Percentiles rank a stretch among this genome's conserved stretches.
These are phyloP conservation scores for Cochlearia excelsa DNA, from an alignment of 345 rosid species.

Conservation along the genomic window DNA sequence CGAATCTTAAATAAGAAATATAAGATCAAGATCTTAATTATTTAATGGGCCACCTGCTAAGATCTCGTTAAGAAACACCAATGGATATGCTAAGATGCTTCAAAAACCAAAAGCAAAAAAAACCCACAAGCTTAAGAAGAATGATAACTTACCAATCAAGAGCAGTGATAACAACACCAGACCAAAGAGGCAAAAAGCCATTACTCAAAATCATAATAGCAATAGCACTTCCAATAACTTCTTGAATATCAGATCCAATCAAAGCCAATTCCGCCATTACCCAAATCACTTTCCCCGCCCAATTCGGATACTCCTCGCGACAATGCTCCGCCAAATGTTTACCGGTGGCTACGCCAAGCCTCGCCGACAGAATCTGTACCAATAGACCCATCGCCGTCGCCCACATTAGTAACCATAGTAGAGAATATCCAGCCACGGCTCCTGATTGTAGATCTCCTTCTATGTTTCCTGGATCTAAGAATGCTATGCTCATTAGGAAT, in stretches of 20 bases:
- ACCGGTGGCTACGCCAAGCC: slow-evolving; percentile 93
- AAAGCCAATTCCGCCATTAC: slow-evolving; percentile 88
- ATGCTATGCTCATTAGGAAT: slow-evolving; percentile 88
- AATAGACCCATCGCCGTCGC: slow-evolving; percentile 93
- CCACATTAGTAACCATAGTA: slow-evolving; percentile 86
- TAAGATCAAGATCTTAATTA: too few species aligned
- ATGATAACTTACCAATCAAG: slow-evolving; percentile 54
- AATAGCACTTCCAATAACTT: slow-evolving; percentile 94
- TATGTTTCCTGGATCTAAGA: slow-evolving; percentile 89
- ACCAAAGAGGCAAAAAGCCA: slow-evolving; percentile 78
- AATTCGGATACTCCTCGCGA: slow-evolving; percentile 79
- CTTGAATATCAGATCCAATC: slow-evolving; percentile 92
- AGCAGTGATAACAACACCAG: slow-evolving; percentile 89
- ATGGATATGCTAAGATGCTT: too few species aligned
- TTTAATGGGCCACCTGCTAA: too few species aligned
- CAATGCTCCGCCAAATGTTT: slow-evolving; percentile 91
- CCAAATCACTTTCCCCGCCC: slow-evolving; percentile 81
- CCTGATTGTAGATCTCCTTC: slow-evolving; percentile 97
- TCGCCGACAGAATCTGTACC: slow-evolving; percentile 79
- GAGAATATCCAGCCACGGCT: slow-evolving; percentile 89
- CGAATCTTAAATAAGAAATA: too few species aligned
- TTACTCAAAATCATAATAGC: slow-evolving; percentile 81
- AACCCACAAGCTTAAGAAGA: too few species aligned
- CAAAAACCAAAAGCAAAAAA: too few species aligned
- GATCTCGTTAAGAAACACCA: too few species aligned